Evolutionary conservation across 2,329 filamentous ascomycete species (phyloP), one percentile per base, ranked within the genome.

Genomic region (Alternaria burnsii): DNA sequence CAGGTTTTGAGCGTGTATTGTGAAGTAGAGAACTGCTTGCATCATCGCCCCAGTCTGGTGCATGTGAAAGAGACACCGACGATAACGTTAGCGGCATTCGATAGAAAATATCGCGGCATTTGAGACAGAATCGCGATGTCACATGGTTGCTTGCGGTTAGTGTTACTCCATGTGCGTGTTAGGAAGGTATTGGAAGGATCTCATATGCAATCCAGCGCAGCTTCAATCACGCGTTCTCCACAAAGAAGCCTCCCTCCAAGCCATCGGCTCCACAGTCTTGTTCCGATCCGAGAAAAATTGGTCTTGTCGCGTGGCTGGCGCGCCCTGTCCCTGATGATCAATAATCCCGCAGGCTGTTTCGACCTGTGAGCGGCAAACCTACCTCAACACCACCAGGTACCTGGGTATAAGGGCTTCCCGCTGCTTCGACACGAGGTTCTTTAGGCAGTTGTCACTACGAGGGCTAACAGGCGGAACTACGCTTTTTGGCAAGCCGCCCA

Each of bases 401-500:
- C 18, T 24, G 51, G 56, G 38, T 48, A 18, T 16, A 24, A 50
- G 18, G 40, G 16, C 24, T 6, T 30, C 20, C 53, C 22, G 56
- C 40, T 20, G 14, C 22, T 59, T 59, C 26, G 56, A 48, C 28
- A 41, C 56, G 20, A 42, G 34, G 24, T 44, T 11, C 3, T 55
- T 16, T 22, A 22, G 20, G 46, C 40, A 26, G 32, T 36, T 14
- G 32, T 36, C 14, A 16, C 12, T 36, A 16, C 5, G 12, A 36
- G 28, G 30, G 48, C 38, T 40, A 20, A 22, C 34, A n/a, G 5
- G 40, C 44, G 42, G 55, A 22, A 50, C 40, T 62, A 59, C 59
- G 55, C 51, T 44, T 59, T 59, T 50, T 24, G 47, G 60, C 42
- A 62, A 52, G 36, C 60, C 60, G 60, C 18, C 14, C 30, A 62